Evolutionary conservation across 2,329 filamentous ascomycete species (phyloP).

Genomic region (Fusarium illudens): DNA sequence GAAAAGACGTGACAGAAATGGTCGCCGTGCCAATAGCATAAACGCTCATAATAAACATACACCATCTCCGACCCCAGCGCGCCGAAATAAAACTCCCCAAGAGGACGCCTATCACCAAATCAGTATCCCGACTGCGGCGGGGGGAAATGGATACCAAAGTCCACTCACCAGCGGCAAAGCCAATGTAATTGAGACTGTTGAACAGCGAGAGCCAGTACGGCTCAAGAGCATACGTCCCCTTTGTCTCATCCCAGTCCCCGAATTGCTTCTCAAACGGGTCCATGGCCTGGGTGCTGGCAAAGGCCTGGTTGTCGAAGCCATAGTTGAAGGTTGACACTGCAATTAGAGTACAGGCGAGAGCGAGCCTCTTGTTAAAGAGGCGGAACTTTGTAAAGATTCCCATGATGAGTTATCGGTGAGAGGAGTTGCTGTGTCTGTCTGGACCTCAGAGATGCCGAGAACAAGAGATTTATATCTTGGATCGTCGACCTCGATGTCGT

Average conservation of each 20-base stretch:
- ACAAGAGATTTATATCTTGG: slow-evolving; percentile 11
- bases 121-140: neutral
- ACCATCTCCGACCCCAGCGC: slow-evolving; percentile 40
- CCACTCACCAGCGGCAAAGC: slow-evolving; percentile 44
- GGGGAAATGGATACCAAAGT: fast-evolving
- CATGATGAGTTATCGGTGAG: slow-evolving; percentile 4
- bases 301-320: slow-evolving; percentile 52
- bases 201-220: slow-evolving; percentile 48
- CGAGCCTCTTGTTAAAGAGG: slow-evolving; percentile 36
- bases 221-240: slow-evolving; percentile 39
- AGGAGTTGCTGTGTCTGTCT: neutral
- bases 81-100: slow-evolving; percentile 36
- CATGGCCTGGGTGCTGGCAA: slow-evolving; percentile 50
- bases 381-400: slow-evolving; percentile 33
- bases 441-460: neutral
- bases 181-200: slow-evolving; percentile 49
- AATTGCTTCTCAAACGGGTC: slow-evolving; percentile 47
- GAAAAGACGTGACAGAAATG: slow-evolving; percentile 27
- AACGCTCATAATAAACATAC: slow-evolving; percentile 48
- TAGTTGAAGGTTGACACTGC: slow-evolving; percentile 51
- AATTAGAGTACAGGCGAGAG: slow-evolving; percentile 40
- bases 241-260: slow-evolving; percentile 40
- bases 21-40: slow-evolving; percentile 43
- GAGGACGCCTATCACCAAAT: slow-evolving; percentile 24
- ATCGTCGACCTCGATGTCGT: slow-evolving; percentile 18